Conservation (phyloP, 108 stramenopile genomes). For the Cylindrotheca fusiformis region DNA sequence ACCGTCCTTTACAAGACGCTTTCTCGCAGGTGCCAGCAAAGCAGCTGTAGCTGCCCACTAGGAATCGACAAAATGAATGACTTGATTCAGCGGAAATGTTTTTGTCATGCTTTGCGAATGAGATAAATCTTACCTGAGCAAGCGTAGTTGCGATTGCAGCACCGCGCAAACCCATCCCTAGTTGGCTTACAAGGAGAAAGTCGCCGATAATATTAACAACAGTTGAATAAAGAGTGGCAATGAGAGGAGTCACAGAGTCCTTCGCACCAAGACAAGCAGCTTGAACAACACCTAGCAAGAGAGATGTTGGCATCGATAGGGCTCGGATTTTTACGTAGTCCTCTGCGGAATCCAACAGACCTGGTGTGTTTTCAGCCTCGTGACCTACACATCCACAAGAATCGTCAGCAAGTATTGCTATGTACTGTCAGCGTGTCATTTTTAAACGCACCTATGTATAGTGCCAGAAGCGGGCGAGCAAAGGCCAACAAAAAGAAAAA, state of each 20-base stretch:
- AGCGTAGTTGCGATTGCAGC: slow-evolving; percentile 79
- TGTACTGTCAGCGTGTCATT: too few relatives aligned
- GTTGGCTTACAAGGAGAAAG: slow-evolving; percentile 57
- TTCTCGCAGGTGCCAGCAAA: slow-evolving; percentile 63
- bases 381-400: slow-evolving; percentile 28
- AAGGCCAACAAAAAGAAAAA: slow-evolving; percentile 62
- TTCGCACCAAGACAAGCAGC: slow-evolving; percentile 80
- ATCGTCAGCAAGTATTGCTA: not conserved
- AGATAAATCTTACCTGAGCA: slow-evolving; percentile 44
- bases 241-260: slow-evolving; percentile 79
- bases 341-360: slow-evolving; percentile 65
- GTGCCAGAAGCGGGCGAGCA: slow-evolving; percentile 60
- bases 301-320: slow-evolving; percentile 77
- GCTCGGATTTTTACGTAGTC: slow-evolving; percentile 85
- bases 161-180: slow-evolving; percentile 71
- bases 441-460: slow-evolving; percentile 74
- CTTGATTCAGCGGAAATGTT: too few relatives aligned
- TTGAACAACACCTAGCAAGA: slow-evolving; percentile 77
- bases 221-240: slow-evolving; percentile 71
- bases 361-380: slow-evolving; percentile 60
- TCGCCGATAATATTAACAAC: slow-evolving; percentile 74
- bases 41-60: slow-evolving; percentile 63
- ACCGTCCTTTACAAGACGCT: slow-evolving; percentile 42
- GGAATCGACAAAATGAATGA: not conserved
- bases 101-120: too few relatives aligned